Percentiles rank a stretch among this genome's conserved stretches.
These are phyloP conservation scores for Pistacia integerrima DNA, from an alignment of 345 rosid genomes.

Conservation along the genomic window DNA sequence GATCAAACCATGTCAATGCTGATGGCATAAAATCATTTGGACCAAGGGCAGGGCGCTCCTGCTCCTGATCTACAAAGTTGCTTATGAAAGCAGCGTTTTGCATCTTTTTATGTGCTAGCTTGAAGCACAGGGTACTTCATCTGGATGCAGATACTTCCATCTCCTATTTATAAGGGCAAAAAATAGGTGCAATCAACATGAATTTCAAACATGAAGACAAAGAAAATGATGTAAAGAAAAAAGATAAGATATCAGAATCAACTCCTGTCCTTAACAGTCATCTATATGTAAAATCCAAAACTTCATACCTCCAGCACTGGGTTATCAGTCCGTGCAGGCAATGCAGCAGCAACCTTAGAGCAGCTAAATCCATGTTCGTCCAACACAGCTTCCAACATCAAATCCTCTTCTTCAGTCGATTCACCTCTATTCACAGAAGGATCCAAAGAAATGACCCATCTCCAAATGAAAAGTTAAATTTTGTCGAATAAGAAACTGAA, in stretches of 20 bases:
- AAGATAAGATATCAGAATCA: background rate
- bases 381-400: slow-evolving; percentile 59
- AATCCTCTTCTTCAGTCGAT: slow-evolving; percentile 88
- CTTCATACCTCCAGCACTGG: slow-evolving; percentile 72
- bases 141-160: slow-evolving; percentile 72
- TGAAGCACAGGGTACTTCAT: slow-evolving; percentile 59
- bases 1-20: slow-evolving; percentile 30
- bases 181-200: background rate
- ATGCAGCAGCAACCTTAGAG: slow-evolving; percentile 67
- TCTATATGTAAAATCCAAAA: slow-evolving; percentile 11
- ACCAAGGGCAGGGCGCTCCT: slow-evolving; percentile 75
- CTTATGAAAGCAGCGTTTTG: slow-evolving; percentile 52
- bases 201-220: background rate
- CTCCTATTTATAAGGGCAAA: slow-evolving; percentile 49
- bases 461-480: slow-evolving; percentile 26
- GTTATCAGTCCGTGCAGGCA: slow-evolving; percentile 79
- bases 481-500: slow-evolving; percentile 14
- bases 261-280: background rate
- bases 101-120: slow-evolving; percentile 57
- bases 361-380: slow-evolving; percentile 65
- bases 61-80: slow-evolving; percentile 89
- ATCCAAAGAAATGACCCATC: slow-evolving; percentile 83
- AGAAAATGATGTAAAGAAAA: too few species aligned
- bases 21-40: slow-evolving; percentile 52
- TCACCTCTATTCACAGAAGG: slow-evolving; percentile 58